Percentiles rank a stretch among this genome's conserved stretches.
Evolutionary conservation across 106 monocot species (phyloP).

Genomic region (Iris macrosiphon): DNA sequence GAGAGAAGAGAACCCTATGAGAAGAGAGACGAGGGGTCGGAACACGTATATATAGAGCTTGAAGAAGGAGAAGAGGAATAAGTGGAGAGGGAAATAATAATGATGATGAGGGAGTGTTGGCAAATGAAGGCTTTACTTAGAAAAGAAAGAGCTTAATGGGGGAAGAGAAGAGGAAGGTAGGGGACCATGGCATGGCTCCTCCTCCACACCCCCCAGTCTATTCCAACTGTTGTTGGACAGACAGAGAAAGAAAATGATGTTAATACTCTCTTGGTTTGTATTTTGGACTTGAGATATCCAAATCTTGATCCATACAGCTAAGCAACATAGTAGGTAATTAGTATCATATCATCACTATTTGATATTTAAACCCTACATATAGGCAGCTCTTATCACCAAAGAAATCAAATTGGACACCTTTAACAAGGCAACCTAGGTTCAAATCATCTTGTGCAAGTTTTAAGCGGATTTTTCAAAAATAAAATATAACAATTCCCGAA

Average conservation of each 20-base stretch:
- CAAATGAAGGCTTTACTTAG: too few species aligned
- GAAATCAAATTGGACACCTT: too few species aligned
- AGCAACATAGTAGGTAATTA: background rate
- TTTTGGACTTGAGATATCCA: background rate
- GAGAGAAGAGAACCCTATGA: background rate
- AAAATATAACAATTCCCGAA: too few species aligned
- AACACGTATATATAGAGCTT: too few species aligned
- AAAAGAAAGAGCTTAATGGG: background rate
- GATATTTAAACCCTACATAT: background rate
- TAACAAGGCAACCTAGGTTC: too few species aligned
- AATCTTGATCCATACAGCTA: background rate
- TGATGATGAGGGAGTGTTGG: too few species aligned
- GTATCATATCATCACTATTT: background rate
- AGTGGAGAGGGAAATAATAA: background rate
- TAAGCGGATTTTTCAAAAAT: too few species aligned
- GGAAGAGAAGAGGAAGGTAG: background rate
- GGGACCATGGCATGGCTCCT: background rate
- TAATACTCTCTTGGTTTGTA: background rate
- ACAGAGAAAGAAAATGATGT: background rate
- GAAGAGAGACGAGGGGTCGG: background rate
- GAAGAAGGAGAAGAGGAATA: constrained; percentile 5
- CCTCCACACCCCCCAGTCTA: too few species aligned
- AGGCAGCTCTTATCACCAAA: too few species aligned
- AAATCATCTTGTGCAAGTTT: too few species aligned
- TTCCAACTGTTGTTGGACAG: background rate